Evolutionary conservation across 2,329 filamentous ascomycete genomes (phyloP).

Genomic region (Verticillium klebahnii): DNA sequence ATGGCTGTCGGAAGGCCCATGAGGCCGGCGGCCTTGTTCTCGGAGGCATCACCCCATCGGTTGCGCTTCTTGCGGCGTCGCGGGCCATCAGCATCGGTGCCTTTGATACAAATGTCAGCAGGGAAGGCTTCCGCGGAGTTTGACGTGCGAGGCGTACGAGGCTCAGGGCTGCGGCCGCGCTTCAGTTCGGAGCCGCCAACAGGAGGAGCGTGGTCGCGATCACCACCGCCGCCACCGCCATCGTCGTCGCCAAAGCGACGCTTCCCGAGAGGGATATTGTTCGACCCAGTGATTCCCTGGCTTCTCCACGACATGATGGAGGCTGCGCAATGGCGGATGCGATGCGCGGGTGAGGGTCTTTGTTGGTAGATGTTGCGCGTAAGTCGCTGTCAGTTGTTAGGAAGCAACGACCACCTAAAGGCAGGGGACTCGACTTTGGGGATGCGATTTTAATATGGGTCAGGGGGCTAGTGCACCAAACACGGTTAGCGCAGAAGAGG

Average conservation of each 20-base stretch:
- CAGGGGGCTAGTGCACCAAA: not conserved
- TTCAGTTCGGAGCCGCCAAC: conserved; percentile 54
- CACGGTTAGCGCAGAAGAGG: not conserved
- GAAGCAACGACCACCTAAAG: not conserved
- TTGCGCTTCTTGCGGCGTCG: conserved; percentile 97
- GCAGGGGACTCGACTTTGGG: not conserved
- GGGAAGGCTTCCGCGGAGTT: not conserved
- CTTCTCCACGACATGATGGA: conserved; percentile 61
- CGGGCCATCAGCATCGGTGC: conserved; percentile 64
- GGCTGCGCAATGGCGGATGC: not conserved
- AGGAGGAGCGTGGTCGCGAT: conserved; percentile 18
- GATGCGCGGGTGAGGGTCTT: not conserved
- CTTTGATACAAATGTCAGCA: conserved; percentile 24
- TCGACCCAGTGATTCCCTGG: conserved; percentile 91
- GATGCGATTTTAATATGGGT: not conserved
- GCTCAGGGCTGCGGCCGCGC: conserved; percentile 88
- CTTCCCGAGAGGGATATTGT: conserved; percentile 92
- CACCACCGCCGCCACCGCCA: conserved; percentile 26
- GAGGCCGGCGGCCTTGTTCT: conserved; percentile 97
- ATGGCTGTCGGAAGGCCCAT: conserved; percentile 98
- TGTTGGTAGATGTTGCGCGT: not conserved
- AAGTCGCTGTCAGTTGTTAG: not conserved
- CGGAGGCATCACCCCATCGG: conserved; percentile 92
- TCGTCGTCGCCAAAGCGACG: conserved; percentile 74
- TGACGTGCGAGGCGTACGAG: conserved; percentile 49